Conservation (phyloP, 2,329 filamentous ascomycete species). For the Colletotrichum filicis region DNA sequence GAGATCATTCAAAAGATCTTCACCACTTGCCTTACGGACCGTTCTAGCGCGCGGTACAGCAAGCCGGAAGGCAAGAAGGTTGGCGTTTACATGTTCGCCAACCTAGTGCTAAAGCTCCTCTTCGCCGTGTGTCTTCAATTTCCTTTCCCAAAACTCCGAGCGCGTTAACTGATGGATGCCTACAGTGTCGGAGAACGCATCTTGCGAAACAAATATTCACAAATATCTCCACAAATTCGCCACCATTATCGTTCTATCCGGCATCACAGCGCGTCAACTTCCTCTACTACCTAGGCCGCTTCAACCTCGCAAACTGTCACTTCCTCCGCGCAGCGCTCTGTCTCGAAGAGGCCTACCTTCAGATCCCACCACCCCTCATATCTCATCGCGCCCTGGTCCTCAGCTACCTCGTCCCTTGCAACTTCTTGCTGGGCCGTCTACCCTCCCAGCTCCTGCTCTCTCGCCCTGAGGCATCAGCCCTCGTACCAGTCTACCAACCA, state of each 20-base stretch:
- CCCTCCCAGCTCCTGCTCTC: slow-evolving; percentile 75
- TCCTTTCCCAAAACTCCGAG: neutral
- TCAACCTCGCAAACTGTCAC: slow-evolving; percentile 86
- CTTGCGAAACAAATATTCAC: slow-evolving; percentile 90
- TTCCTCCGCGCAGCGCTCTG: slow-evolving; percentile 81
- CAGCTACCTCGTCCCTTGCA: slow-evolving; percentile 84
- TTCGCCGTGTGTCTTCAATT: slow-evolving; percentile 72
- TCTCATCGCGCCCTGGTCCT: slow-evolving; percentile 84
- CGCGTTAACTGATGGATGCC: neutral
- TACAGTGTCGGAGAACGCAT: slow-evolving; percentile 80
- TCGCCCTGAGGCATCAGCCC: slow-evolving; percentile 74
- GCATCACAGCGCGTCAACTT: slow-evolving; percentile 90
- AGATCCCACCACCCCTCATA: slow-evolving; percentile 70
- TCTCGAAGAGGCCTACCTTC: slow-evolving; percentile 82
- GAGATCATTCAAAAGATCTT: slow-evolving; percentile 93
- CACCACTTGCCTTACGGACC: slow-evolving; percentile 87
- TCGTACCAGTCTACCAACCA: slow-evolving; percentile 76
- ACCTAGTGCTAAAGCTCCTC: slow-evolving; percentile 87
- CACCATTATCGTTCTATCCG: slow-evolving; percentile 83
- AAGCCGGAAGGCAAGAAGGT: slow-evolving; percentile 85
- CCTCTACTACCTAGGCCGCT: slow-evolving; percentile 93
- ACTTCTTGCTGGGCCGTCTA: slow-evolving; percentile 86
- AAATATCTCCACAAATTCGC: slow-evolving; percentile 86
- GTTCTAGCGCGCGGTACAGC: slow-evolving; percentile 73
- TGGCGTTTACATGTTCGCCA: slow-evolving; percentile 92